Evolutionary conservation across 2,329 filamentous ascomycete species (phyloP).

Genomic region (Graphium sp.): DNA sequence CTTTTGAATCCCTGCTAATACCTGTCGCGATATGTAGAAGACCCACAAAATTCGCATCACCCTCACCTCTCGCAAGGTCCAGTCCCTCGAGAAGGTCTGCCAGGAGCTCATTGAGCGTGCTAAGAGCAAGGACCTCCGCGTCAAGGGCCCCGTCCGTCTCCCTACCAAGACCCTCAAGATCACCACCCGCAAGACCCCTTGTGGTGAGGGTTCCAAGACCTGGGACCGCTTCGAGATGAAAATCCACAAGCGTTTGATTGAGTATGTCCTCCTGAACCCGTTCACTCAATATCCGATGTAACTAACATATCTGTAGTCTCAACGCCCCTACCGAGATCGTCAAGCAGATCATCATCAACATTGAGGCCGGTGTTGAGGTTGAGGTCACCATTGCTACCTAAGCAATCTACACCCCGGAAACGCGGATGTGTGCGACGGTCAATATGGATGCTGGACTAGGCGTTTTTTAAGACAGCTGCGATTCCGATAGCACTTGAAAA

Average conservation of each 20-base stretch:
- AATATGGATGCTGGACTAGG: too few species aligned
- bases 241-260: slow-evolving; percentile 97
- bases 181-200: slow-evolving; percentile 97
- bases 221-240: slow-evolving; percentile 99
- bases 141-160: slow-evolving; percentile 96
- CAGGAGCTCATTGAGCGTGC: slow-evolving; percentile 95
- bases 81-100: slow-evolving; percentile 95
- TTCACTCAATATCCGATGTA: slow-evolving; percentile 5
- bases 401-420: too few species aligned
- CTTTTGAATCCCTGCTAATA: slow-evolving; percentile 3
- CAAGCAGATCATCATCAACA: slow-evolving; percentile 95
- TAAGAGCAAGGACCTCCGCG: slow-evolving; percentile 93
- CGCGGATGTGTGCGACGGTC: too few species aligned
- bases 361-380: slow-evolving; percentile 84
- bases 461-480: too few species aligned
- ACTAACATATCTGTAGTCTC: slow-evolving; percentile 33
- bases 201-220: slow-evolving; percentile 99
- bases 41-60: slow-evolving; percentile 98
- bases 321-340: slow-evolving; percentile 96
- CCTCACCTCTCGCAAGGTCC: slow-evolving; percentile 86
- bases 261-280: slow-evolving; percentile 36
- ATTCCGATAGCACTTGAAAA: too few species aligned
- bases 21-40: slow-evolving; percentile 37
- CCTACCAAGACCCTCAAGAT: slow-evolving; percentile 86
- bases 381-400: slow-evolving; percentile 86